Evolutionary conservation across 1,284 basidiomycete genomes (phyloP), one percentile per base, ranked within the genome.

Genomic region (Ganoderma meredithae): DNA sequence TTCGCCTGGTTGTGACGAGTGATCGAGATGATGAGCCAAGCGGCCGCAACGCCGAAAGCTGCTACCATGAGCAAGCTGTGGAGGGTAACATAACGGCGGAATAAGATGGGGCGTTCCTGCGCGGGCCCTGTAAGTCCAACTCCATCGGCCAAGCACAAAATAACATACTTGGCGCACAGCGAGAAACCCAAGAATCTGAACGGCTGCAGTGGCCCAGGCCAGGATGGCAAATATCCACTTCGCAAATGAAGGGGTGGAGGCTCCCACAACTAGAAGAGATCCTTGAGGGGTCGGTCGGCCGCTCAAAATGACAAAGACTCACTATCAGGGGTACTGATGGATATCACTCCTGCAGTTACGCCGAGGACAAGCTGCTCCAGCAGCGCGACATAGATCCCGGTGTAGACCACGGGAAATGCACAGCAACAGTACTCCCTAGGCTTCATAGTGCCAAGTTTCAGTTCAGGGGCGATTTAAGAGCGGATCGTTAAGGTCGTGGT

Each of bases 361-460:
- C 87, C 89, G 9, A 93, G 78, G 25, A 87, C 82, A 60, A 93
- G 84, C 80, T 97, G 95, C 77, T 96, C 94, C 0, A 83, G 77
- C 61, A 97, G 79, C 49, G 92, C 86, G n/a, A 87, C 79, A 75
- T 97, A 97, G 65, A 97, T 93, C 43, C 96, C 96, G 69, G 90
- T 86, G 81, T 97, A 97, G 70, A 95, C 85, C 63, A 95, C 81
- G 5, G 95, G 95, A 71, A 97, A 91, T 62, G 95, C 95, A 76
- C 91, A 92, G 76, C 91, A 93, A 73, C 92, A 93, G 74, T 93
- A 93, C 44, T 93, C 89, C 83, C 90, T 84, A 58, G 88, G 81
- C 79, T 90, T 92, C 88, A 83, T 83, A 69, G 39, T 15, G 39
- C 39, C 39, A 15, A 41, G 58, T 22, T 60, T 60, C 10, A 22